Base-by-base conservation (phyloP, 2,329 filamentous ascomycete species). In the Ceratocystis variospora region DNA sequence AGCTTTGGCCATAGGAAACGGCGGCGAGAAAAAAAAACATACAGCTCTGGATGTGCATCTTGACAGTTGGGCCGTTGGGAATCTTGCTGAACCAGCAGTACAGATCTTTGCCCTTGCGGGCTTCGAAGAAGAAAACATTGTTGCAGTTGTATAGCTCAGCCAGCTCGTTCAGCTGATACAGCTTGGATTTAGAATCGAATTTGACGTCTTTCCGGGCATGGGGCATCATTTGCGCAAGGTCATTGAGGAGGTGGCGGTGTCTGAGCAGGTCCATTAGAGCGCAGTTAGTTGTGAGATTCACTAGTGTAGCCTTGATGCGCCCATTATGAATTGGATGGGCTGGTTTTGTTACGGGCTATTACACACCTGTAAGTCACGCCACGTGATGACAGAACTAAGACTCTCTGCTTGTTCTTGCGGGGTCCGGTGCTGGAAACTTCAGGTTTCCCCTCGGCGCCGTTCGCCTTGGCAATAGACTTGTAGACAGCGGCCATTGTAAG, bases 181-280 rank as follows among this genome's bases (percentile, higher is more conserved):
- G 82, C 79, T 94, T 91, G 46, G 89, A 92, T 78, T 97, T 97
- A 64, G 90, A 94, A 76, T 99, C 94, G 70, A 96, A 89, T 77
- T 99, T 99, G 71, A 89, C 90, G 75, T 99, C 94, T 79, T 96
- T 96, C 73, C 90, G 86, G 70, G 87, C 87, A 75, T 99, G 94
- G 1, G 94, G 94, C 70, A 99, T 86, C 76, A 99, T 86, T 37
- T 88, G 83, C 67, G 90, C 85, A 61, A 99, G 81, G 73, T 99
- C 94, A 73, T 92, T 89, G 69, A 99, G 82, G 55, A 99, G 81
- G 78, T 99, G 94, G 55, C 94, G 88, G 76, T 96, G 94, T 76
- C 93, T 95, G 71, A 48, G 68, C 50, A 63, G 28, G 64, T 46
- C 19, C 46, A 33, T 22, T 33, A 61, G 15, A n/a, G 17, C 12